Conservation (phyloP, 2,329 filamentous ascomycete genomes). For the Fusarium clavum region DNA sequence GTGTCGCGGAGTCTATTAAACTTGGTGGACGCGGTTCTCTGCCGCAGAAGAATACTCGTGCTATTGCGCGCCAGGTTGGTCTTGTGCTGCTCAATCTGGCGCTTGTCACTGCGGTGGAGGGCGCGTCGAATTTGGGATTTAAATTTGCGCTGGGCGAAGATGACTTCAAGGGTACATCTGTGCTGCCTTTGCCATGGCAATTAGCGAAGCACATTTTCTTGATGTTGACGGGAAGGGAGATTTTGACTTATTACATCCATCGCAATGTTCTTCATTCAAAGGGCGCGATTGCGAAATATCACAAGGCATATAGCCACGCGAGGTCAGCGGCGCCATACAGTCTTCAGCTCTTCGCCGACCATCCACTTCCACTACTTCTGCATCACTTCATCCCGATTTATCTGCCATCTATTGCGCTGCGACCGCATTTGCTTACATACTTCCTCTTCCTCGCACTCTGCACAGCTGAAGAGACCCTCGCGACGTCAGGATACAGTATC, state of each 20-base stretch:
- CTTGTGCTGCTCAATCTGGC: slow-evolving; percentile 61
- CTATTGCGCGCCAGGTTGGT: slow-evolving; percentile 52
- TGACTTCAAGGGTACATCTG: slow-evolving; percentile 61
- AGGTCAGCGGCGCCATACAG: slow-evolving; percentile 68
- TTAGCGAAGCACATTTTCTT: slow-evolving; percentile 61
- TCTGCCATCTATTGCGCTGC: slow-evolving; percentile 71
- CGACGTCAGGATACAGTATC: slow-evolving; percentile 75
- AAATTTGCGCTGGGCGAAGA: slow-evolving; percentile 51
- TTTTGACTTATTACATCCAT: slow-evolving; percentile 80
- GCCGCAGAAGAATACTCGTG: slow-evolving; percentile 57
- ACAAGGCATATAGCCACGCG: slow-evolving; percentile 63
- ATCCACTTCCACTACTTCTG: slow-evolving; percentile 73
- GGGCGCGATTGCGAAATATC: slow-evolving; percentile 54
- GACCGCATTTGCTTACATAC: slow-evolving; percentile 79
- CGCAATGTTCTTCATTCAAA: slow-evolving; percentile 73
- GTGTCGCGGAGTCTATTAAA: slow-evolving; percentile 76
- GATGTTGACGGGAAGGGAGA: slow-evolving; percentile 62
- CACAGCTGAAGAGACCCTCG: slow-evolving; percentile 74
- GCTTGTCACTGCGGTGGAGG: slow-evolving; percentile 59
- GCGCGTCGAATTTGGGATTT: slow-evolving; percentile 54
- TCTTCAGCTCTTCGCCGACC: slow-evolving; percentile 73
- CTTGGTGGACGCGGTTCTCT: slow-evolving; percentile 66
- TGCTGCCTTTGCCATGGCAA: slow-evolving; percentile 65
- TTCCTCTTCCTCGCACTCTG: slow-evolving; percentile 71
- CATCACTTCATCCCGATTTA: slow-evolving; percentile 74